These are phyloP conservation scores for Pichia cephalocereana DNA, from an alignment of 805 yeast genomes.

Conservation along the genomic window DNA sequence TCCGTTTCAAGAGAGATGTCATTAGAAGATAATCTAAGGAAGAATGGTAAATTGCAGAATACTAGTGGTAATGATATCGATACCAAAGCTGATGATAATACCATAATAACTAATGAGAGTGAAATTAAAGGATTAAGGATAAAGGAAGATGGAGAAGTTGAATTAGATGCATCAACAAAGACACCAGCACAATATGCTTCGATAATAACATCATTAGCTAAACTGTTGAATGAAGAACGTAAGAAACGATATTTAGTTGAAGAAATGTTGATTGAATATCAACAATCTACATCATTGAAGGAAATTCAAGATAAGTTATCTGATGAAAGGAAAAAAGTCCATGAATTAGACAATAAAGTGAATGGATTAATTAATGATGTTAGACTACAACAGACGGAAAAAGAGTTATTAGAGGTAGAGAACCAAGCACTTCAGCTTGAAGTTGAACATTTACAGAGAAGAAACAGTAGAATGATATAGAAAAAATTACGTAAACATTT, in stretches of 20 bases:
- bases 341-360: slow-evolving; percentile 1
- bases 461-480: slow-evolving; percentile 20
- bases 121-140: neutral
- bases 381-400: slow-evolving; percentile 25
- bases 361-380: slow-evolving; percentile 1
- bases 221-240: slow-evolving; percentile 54
- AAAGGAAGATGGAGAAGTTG: neutral
- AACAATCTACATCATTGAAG: slow-evolving; percentile 45
- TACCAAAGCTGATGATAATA: neutral
- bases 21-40: slow-evolving; percentile 31
- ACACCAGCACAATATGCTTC: slow-evolving; percentile 27
- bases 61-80: too few species aligned
- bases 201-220: slow-evolving; percentile 44
- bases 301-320: slow-evolving; percentile 42
- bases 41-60: neutral
- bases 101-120: neutral
- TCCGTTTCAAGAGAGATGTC: slow-evolving; percentile 63
- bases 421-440: slow-evolving; percentile 30
- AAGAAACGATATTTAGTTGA: slow-evolving; percentile 60
- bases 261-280: slow-evolving; percentile 46
- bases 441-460: slow-evolving; percentile 15
- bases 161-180: neutral
- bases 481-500: slow-evolving; percentile 33
- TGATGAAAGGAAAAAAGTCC: slow-evolving; percentile 26
- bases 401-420: slow-evolving; percentile 30